Percentiles rank a stretch among this genome's conserved stretches.
phyloP scores from a whole-genome alignment of 163 green algal genomes.

The Scenedesmus sp. region DNA sequence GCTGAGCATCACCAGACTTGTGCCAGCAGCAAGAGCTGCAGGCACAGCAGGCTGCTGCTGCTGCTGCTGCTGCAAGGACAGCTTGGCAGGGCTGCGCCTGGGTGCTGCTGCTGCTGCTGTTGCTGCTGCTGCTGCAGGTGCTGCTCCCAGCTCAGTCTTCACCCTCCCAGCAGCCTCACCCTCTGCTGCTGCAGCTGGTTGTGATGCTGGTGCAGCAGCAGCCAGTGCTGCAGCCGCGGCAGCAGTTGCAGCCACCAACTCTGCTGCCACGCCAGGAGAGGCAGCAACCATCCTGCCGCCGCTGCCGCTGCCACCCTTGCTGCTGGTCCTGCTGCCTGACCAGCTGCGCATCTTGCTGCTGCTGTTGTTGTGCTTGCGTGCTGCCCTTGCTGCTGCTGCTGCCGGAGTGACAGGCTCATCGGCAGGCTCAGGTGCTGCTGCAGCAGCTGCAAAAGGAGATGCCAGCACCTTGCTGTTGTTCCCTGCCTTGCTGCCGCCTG shows the following conservation, averaged over 20 bases:
- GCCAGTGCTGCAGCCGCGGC: not conserved
- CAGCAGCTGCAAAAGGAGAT: not conserved
- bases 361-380: not conserved
- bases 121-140: not conserved
- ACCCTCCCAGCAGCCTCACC: not conserved
- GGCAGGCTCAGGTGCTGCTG: not conserved
- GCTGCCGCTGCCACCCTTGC: conserved; percentile 20
- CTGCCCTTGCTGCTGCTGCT: not conserved
- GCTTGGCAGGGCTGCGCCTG: not conserved
- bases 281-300: not conserved
- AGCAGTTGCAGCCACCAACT: not conserved
- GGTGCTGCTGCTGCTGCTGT: not conserved
- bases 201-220: not conserved
- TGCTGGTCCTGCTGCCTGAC: not conserved
- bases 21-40: not conserved
- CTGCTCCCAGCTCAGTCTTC: not conserved
- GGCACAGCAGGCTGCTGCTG: not conserved
- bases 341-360: not conserved
- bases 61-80: not conserved
- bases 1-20: not conserved
- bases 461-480: not conserved
- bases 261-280: not conserved
- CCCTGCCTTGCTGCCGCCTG: not conserved
- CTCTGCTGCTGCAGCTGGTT: not conserved
- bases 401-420: not conserved